These are phyloP conservation scores for Colletotrichum gigasporum DNA, from an alignment of 2,329 filamentous ascomycete genomes.

Conservation along the genomic window DNA sequence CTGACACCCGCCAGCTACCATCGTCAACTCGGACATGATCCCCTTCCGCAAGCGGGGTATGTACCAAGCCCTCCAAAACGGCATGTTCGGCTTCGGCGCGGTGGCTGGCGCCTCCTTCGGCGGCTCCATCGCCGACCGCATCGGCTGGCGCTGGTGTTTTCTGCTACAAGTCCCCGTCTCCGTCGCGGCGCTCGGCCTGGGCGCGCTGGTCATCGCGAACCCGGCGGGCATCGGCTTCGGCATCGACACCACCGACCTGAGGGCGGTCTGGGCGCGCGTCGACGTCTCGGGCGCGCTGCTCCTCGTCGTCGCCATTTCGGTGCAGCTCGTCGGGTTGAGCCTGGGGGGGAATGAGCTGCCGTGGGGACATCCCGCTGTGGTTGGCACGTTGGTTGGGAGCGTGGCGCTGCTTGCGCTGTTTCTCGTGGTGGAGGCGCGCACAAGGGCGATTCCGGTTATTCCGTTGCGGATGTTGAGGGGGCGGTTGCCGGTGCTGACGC, in stretches of 20 bases:
- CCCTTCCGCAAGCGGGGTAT: conserved; percentile 63
- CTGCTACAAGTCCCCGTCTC: conserved; percentile 70
- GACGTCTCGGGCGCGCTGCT: conserved; percentile 67
- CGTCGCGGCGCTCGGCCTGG: conserved; percentile 61
- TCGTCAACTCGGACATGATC: conserved; percentile 73
- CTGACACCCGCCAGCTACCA: conserved; percentile 43
- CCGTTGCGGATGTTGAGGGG: conserved; percentile 67
- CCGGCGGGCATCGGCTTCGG: conserved; percentile 44
- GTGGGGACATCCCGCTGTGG: conserved; percentile 60
- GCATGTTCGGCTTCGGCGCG: conserved; percentile 68
- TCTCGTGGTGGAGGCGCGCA: conserved; percentile 57
- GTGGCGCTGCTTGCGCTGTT: conserved; percentile 54
- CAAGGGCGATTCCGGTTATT: conserved; percentile 62
- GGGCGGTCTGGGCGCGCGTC: conserved; percentile 60
- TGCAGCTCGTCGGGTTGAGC: conserved; percentile 65
- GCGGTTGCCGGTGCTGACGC: conserved; percentile 61
- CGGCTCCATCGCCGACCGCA: conserved; percentile 68
- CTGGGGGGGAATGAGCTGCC: conserved; percentile 64
- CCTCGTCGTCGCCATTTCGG: conserved; percentile 65
- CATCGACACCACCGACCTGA: conserved; percentile 39
- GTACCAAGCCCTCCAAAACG: conserved; percentile 71
- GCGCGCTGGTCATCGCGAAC: conserved; percentile 61
- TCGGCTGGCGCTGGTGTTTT: conserved; percentile 77
- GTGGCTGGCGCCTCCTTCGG: conserved; percentile 72
- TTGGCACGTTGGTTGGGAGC: conserved; percentile 54